Base-by-base conservation (phyloP, 805 yeast genomes). In the Kazachstania viticola region DNA sequence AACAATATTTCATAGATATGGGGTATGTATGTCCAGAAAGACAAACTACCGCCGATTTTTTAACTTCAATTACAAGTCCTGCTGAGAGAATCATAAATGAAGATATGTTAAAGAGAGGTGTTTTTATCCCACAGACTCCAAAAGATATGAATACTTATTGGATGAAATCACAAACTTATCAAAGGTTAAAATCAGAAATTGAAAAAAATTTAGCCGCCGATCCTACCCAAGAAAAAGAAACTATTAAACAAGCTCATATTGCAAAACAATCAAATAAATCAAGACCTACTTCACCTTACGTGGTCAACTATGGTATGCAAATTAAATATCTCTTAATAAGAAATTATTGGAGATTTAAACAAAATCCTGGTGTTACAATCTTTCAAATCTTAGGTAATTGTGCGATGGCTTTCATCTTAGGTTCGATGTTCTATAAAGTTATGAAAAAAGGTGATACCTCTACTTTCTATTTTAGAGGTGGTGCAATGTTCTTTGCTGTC, bases 391-490 rank as follows among this genome's bases (percentile, higher is more conserved):
- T 19, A 11, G 22, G 22, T 19, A 19, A 19, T 11, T 19, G 9
- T 8, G 22, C 9, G 9, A 19, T 19, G 22, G 22, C 22, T 19
- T 11, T 19, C 22, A 19, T 19, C 22, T 19, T 19, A 19, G 61
- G 75, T 19, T 73, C 80, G 1, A 63, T 75, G 39, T 75, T 71
- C 42, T 73, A 69, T 54, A 69, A 19, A 19, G 22, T 19, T 19
- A 19, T 19, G 22, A 19, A 19, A 19, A 11, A 8, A 8, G 11
- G 9, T 8, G 22, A 11, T 8, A 19, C 22, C 7, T 8, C 7
- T 11, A 19, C 22, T 19, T 19, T 19, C 22, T 19, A 19, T 19
- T 19, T 19, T 11, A 7, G 22, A 8, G 22, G 22, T 19, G 22
- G 9, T 19, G 22, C 22, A 19, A 19, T 19, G 22, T 19, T 19